Percentiles rank a stretch among this genome's conserved stretches.
Conservation (phyloP, 2,329 filamentous ascomycete genomes). For the Nemania sp. region DNA sequence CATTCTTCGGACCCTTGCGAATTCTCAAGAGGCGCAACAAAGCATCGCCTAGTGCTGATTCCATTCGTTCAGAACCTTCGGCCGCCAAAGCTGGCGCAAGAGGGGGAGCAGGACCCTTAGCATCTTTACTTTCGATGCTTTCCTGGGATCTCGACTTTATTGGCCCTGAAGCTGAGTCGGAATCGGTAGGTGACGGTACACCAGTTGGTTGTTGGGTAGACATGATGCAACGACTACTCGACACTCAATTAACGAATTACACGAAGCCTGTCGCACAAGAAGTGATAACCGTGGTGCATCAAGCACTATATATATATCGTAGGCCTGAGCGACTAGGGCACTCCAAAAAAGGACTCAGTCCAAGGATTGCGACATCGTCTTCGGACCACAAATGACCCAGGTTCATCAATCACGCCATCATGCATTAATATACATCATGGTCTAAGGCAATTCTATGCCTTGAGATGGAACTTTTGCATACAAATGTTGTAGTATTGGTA, state of each 20-base stretch:
- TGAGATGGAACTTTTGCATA: no score
- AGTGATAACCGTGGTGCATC: slow-evolving; percentile 11
- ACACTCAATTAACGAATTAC: slow-evolving; percentile 18
- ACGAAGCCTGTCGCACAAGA: slow-evolving; percentile 3
- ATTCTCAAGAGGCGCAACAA: slow-evolving; percentile 52
- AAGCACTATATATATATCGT: slow-evolving; percentile 15
- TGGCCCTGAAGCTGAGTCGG: slow-evolving; percentile 36
- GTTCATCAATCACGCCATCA: slow-evolving; percentile 33
- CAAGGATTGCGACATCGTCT: slow-evolving; percentile 31
- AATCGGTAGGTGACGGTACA: slow-evolving; percentile 19
- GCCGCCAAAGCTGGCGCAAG: slow-evolving; percentile 45
- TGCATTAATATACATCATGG: slow-evolving; percentile 32
- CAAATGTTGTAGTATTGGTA: no score
- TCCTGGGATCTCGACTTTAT: slow-evolving; percentile 30
- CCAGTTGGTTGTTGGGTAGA: slow-evolving; percentile 33
- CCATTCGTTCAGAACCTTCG: slow-evolving; percentile 48
- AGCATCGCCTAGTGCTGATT: slow-evolving; percentile 50
- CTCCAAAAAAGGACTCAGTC: slow-evolving; percentile 5
- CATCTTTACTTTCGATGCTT: slow-evolving; percentile 30
- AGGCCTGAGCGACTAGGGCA: neutral
- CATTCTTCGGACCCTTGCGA: slow-evolving; percentile 48
- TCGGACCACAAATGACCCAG: slow-evolving; percentile 14
- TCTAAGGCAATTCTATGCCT: slow-evolving; percentile 17
- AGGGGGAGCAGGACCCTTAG: slow-evolving; percentile 19
- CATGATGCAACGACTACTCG: slow-evolving; percentile 33